Evolutionary conservation across 2,329 filamentous ascomycete species (phyloP), one percentile per base, ranked within the genome.

Genomic region (Westerdykella sp.): DNA sequence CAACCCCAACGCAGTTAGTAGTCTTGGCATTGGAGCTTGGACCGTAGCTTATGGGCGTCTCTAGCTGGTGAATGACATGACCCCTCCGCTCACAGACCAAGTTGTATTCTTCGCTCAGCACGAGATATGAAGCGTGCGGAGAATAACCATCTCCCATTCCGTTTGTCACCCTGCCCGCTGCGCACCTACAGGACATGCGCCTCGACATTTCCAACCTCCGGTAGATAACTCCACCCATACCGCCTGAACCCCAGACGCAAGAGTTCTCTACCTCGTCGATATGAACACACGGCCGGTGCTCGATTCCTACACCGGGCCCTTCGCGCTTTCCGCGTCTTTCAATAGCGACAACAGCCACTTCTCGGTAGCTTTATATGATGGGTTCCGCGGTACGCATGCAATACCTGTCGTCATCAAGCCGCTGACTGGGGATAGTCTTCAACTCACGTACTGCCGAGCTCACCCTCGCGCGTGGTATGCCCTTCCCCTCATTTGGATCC

Each of bases 211-310:
- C 23, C 37, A 15, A 40, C 23, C 32, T n/a, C 28, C n/a, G 22
- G 13, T 28, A 9, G 28, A 5, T 25, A 21, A 21, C 35, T 13
- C 34, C 42, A 22, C 2, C 38, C 31, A 14, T 21, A 22, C 23
- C 23, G 36, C 31, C 43, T 7, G 14, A 36, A 13, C 34, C 21
- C 49, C 55, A 37, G 25, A 28, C 9, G 2, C 7, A 4, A 28
- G 25, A 28, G 11, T 28, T 10, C 25, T 10, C 3, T 38, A n/a
- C 13, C 23, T 39, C 22, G 30, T 46, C 60, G 72, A 48, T 41
- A 98, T 97, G 93, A 93, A 97, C 66, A 94, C 89, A 35, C 79
- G 91, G 46, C 85, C 85, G 41, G 80, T 86, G 44, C 87, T 97
- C 60, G 88, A 95, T 71, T 80, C 81, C 40, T 81, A 86, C 14